Conservation (phyloP, 768 basidiomycete species). For the Phaeotremella skinneri region DNA sequence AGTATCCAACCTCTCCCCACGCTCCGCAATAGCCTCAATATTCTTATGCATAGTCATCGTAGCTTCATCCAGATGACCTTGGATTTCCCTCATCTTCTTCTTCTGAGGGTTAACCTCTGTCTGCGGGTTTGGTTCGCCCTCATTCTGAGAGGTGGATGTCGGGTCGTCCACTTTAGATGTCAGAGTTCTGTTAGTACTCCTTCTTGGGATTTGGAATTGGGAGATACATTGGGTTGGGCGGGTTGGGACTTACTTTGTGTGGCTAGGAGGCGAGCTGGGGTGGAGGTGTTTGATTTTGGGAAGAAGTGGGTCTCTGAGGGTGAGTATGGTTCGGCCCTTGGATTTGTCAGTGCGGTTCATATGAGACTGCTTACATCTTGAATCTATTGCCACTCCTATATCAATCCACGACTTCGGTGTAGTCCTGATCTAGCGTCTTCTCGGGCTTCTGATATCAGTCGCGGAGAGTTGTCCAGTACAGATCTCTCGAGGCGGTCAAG, state of each 20-base stretch:
- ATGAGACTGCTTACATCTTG: too few species aligned
- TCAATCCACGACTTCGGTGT: too few species aligned
- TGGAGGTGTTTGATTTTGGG: conserved; percentile 6
- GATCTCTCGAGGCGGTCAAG: too few species aligned
- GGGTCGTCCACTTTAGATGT: too few species aligned
- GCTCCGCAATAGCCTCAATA: conserved; percentile 22
- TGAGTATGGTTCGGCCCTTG: conserved; percentile 15
- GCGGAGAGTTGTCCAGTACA: too few species aligned
- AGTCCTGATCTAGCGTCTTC: too few species aligned
- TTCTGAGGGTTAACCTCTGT: conserved; percentile 12
- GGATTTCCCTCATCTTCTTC: conserved; percentile 16
- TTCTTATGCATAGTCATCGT: conserved; percentile 18
- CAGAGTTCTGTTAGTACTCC: too few species aligned
- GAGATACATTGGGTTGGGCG: too few species aligned
- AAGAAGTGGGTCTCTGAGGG: conserved; percentile 7
- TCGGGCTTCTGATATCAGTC: too few species aligned
- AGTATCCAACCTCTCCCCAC: conserved; percentile 29
- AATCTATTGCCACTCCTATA: too few species aligned
- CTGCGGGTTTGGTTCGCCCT: background rate
- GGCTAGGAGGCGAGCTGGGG: background rate
- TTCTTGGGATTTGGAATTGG: background rate
- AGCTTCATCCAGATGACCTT: conserved; percentile 16
- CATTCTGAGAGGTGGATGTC: too few species aligned
- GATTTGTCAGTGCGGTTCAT: background rate
- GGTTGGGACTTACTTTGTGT: background rate